phyloP scores from a whole-genome alignment of 495 filamentous ascomycete genomes.

The Sordaria brevicollis region DNA sequence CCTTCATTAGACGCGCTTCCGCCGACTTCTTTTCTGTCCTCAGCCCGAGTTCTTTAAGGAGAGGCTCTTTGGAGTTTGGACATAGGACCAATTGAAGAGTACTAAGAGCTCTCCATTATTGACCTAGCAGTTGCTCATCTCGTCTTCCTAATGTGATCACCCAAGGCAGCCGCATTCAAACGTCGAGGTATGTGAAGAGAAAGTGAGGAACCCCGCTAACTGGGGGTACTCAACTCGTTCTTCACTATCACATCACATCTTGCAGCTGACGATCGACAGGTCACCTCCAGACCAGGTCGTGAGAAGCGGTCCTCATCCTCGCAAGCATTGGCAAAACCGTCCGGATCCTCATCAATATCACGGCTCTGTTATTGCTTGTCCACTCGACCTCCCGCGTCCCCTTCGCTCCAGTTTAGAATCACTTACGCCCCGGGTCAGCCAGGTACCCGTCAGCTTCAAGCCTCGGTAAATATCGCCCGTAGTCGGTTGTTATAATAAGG shows the following conservation, averaged over 20 bases:
- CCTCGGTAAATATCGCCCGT: background rate
- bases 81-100: background rate
- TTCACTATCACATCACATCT: background rate
- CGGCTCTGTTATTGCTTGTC: background rate
- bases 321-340: too few species aligned
- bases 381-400: background rate
- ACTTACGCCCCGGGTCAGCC: background rate
- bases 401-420: too few species aligned
- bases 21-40: background rate
- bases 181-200: background rate
- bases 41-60: too few species aligned
- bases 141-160: background rate
- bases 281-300: too few species aligned
- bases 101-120: background rate
- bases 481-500: background rate
- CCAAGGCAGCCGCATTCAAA: background rate
- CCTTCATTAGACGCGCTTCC: background rate
- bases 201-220: background rate
- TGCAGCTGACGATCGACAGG: background rate
- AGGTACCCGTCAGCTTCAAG: background rate
- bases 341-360: background rate
- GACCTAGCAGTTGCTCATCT: background rate
- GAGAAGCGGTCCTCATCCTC: background rate
- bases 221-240: background rate
- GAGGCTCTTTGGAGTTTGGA: too few species aligned